A percentile compares a stretch with the other conserved stretches of the same genome.
phyloP scores from a whole-genome alignment of 768 basidiomycete genomes.

The Pisolithus marmoratus region DNA sequence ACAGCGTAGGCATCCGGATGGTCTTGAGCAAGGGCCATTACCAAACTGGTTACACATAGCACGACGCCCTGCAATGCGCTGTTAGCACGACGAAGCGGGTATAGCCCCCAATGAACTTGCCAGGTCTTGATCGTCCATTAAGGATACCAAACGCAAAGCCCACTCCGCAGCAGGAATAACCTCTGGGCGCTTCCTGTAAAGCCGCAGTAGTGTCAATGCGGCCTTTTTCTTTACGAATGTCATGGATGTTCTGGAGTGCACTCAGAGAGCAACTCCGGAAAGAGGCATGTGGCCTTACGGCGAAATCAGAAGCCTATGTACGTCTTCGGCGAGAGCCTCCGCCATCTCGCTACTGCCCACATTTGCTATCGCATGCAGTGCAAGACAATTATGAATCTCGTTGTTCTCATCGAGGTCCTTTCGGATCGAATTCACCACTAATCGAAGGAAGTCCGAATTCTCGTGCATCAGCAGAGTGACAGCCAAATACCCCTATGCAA shows the following conservation, averaged over 20 bases:
- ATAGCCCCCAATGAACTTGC: conserved; percentile 33
- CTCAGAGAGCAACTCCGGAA: conserved; percentile 10
- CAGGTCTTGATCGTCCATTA: conserved; percentile 92
- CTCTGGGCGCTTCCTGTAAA: conserved; percentile 94
- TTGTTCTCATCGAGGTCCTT: conserved; percentile 95
- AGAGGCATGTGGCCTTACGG: conserved; percentile 50
- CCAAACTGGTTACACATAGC: conserved; percentile 86
- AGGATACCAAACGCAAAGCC: conserved; percentile 89
- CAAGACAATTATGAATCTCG: conserved; percentile 94
- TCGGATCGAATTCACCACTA: conserved; percentile 97
- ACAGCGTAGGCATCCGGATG: conserved; percentile 85
- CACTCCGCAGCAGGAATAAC: conserved; percentile 93
- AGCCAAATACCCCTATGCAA: conserved; percentile 85
- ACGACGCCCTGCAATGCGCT: conserved; percentile 71
- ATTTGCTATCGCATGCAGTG: conserved; percentile 96
- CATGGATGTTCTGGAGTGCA: conserved; percentile 69
- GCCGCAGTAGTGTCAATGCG: conserved; percentile 82
- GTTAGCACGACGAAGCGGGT: not conserved
- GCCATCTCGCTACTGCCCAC: conserved; percentile 99
- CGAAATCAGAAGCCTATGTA: conserved; percentile 90
- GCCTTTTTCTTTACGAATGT: conserved; percentile 99
- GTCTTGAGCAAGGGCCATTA: conserved; percentile 93
- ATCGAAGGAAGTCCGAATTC: conserved; percentile 91
- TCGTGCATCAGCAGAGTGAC: conserved; percentile 98
- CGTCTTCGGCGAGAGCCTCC: conserved; percentile 88